Percentiles rank a stretch among this genome's conserved stretches.
Evolutionary conservation across 164 flowering plant genomes (phyloP).

Genomic region (Nelumbo lutea): DNA sequence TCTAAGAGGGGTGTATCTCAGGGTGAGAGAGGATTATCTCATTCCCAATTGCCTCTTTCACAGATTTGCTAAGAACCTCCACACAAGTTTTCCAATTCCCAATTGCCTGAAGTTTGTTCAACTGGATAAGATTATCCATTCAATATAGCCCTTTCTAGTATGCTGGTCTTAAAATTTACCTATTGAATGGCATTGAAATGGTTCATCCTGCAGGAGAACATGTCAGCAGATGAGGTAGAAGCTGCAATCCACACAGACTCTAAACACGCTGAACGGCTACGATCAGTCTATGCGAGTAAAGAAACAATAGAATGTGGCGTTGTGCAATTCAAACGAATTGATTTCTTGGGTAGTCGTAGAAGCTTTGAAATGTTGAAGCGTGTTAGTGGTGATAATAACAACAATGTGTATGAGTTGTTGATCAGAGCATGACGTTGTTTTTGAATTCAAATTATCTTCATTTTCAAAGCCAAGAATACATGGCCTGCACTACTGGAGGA

Average conservation of each 20-base stretch:
- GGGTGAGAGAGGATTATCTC: no score
- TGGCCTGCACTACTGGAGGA: neutral
- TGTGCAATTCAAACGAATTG: conserved; percentile 57
- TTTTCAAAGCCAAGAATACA: neutral
- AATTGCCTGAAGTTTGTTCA: neutral
- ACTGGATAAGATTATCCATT: no score
- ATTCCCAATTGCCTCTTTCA: no score
- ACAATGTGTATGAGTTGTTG: conserved; percentile 73
- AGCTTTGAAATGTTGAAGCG: conserved; percentile 94
- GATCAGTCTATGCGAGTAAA: conserved; percentile 55
- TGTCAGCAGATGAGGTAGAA: conserved; percentile 72
- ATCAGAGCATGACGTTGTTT: conserved; percentile 51
- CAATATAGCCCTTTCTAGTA: no score
- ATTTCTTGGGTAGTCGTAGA: conserved; percentile 85
- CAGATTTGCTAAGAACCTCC: no score
- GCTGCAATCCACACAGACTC: conserved; percentile 88
- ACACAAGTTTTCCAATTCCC: neutral
- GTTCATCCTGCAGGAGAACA: conserved; percentile 53
- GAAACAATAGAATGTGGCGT: conserved; percentile 41
- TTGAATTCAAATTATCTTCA: neutral
- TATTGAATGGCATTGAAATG: no score
- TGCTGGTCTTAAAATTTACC: no score
- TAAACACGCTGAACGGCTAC: conserved; percentile 76
- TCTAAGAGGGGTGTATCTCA: no score
- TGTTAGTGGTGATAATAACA: conserved; percentile 64